Base-by-base conservation (phyloP, 257 asterid species). In the Solanum clarkiae region DNA sequence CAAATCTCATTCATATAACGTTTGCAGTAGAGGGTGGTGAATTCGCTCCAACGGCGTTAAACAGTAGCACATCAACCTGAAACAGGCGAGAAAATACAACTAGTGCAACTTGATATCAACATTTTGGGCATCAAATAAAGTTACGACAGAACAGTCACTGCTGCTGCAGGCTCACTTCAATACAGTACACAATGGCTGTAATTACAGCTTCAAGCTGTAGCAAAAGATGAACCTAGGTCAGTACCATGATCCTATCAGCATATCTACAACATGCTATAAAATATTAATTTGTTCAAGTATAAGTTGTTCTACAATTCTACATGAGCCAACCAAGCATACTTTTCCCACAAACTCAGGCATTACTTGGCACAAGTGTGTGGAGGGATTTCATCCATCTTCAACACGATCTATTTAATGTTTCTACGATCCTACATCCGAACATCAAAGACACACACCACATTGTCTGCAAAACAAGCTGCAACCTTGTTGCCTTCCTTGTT, bases 381-480 rank as follows among this genome's bases (percentile, higher is more conserved):
- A 54, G 2, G 54, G 32, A 75, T 80, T 32, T 26, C 36, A 68
- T 7, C 74, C 11, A 8, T 42, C 69, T 59, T 70, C 85, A 80
- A 53, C 10, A 18, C 15, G 1, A 17, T 8, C 66, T 74, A 62
- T 72, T 53, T 3, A 65, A 18, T 53, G 84, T 74, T 74, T 40
- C 68, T 57, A 40, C 42, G 83, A 72, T 80, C 74, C 90, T 92
- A 95, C 94, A 92, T 92, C 24, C 99, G 96, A 84, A 97, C 89
- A 88, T 97, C 99, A 85, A 97, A 85, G 82, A 97, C 98, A 32
- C 95, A 94, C 57, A 97, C 98, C 36, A 94, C 95, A 68, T 95
- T 97, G 93, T 94, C 91, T 22, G 99, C 93, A 10, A 94, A 97
- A 91, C 98, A 92, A 86, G 99, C 96, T 45, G 99, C 99, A 62